Base-by-base conservation (phyloP, 2,329 filamentous ascomycete genomes). In the Aspergillus sp. region DNA sequence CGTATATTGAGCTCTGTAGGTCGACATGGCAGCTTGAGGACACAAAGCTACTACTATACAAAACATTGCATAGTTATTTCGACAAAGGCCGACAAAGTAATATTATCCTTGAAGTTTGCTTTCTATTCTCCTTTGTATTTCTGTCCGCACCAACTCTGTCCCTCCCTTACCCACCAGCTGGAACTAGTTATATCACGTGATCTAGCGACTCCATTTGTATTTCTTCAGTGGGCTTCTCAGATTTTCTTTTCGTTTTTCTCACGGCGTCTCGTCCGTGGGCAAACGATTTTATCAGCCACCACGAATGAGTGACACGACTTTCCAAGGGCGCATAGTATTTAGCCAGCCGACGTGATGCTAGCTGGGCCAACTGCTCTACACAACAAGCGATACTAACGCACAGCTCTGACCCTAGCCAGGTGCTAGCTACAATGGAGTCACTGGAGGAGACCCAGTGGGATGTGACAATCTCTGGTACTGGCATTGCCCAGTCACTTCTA, bases 401-500 rank as follows among this genome's bases (percentile, higher is more conserved):
- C 57, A 57, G 64, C 60, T 64, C 64, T 59, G 41, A 57, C 49
- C 57, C 47, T 50, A 39, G 52, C 55, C 40, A 56, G 56, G 53
- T 47, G 56, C 57, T 50, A 60, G 41, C 27, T 54, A 55, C 52
- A 45, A 92, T 93, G 89, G 89, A 93, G 77, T 86, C 86, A 64
- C 79, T 93, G 66, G 82, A 82, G 74, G 88, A 91, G 60, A 89
- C 88, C 67, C 79, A 82, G 62, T 93, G 90, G 90, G 90, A 93
- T 80, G 86, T 90, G 69, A 82, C 91, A 67, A 90, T 93, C 75
- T 86, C 85, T 70, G 90, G 90, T 70, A 93, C 90, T 65, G 89
- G 89, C 68, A 79, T 93, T 70, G 83, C 88, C 71, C 88, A 93
- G 79, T 91, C 90, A 63, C 84, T 93, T 66, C 83, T 93, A 72